Evolutionary conservation across 495 filamentous ascomycete genomes (phyloP), one percentile per base, ranked within the genome.

Genomic region (Aspergillus biplanus): DNA sequence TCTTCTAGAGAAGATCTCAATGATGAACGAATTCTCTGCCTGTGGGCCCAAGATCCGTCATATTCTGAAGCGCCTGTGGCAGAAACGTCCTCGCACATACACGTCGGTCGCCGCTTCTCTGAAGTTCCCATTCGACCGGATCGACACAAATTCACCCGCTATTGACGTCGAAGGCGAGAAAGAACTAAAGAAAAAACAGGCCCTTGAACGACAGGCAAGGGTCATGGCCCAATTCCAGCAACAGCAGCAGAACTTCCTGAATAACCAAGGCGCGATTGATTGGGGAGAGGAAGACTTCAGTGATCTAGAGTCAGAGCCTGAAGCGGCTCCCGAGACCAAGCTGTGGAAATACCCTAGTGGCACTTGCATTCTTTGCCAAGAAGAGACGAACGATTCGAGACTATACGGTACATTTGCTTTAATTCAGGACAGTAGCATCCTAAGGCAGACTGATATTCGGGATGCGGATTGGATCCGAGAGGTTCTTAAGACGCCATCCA

Each of bases 141-240:
- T 84, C 27, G 84, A 86, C 33, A 86, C 84, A 15, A 81, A 79
- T 44, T 87, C 85, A 0, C 85, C 87, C 15, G 81, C 81, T 9
- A 81, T 82, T 9, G 85, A 84, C 58, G 81, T 77, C 3, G 86
- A 90, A 11, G 86, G 88, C 64, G 89, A 93, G 64, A 88, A 87
- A 53, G 92, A 96, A 72, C 75, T 83, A 52, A 98, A 92, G 82
- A 98, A 97, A 80, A 86, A 89, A 67, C 88, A 93, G 33, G 95
- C 96, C 0, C 74, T 92, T 37, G 92, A 94, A 62, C 84, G 95
- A 52, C 92, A 98, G 76, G 93, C 93, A 8, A 87, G 84, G 65
- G 91, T 98, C 18, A 97, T 98, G 93, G 94, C 93, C 3, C 91
- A 97, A 71, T 96, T 98, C 79, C 95, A 97, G 72, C 88, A 96